phyloP scores from a whole-genome alignment of 1,284 basidiomycete species.

The Marasmius sp. region DNA sequence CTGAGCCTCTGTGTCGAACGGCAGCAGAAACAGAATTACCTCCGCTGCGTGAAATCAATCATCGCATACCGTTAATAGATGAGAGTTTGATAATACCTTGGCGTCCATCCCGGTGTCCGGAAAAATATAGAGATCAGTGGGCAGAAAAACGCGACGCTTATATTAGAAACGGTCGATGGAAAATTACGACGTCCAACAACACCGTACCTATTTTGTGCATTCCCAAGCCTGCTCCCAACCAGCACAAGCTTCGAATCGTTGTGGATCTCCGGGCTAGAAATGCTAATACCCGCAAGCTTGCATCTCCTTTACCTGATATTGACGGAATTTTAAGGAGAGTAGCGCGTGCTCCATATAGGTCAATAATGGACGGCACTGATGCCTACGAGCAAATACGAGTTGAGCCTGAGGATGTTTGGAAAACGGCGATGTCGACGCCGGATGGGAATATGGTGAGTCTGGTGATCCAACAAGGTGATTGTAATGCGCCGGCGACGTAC shows the following conservation, averaged over 20 bases:
- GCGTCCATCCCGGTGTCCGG: constrained; percentile 18
- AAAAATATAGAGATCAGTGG: constrained; percentile 14
- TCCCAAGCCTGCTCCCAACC: constrained; percentile 8
- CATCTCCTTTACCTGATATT: constrained; percentile 4
- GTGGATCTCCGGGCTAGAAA: not conserved
- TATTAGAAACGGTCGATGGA: constrained; percentile 10
- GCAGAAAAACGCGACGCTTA: constrained; percentile 17
- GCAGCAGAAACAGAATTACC: constrained; percentile 24
- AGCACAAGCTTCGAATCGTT: not conserved
- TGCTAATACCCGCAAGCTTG: constrained; percentile 3
- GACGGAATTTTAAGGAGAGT: constrained; percentile 25
- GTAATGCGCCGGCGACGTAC: not conserved
- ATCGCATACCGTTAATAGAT: constrained; percentile 30
- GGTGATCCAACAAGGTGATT: constrained; percentile 19
- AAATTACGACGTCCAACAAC: constrained; percentile 8
- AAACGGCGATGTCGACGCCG: constrained; percentile 21
- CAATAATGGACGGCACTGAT: constrained; percentile 5
- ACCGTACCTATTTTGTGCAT: constrained; percentile 31
- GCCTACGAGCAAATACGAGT: constrained; percentile 30
- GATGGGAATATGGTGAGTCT: constrained; percentile 24
- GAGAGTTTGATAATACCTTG: constrained; percentile 21
- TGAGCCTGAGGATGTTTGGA: constrained; percentile 22
- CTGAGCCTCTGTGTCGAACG: constrained; percentile 17
- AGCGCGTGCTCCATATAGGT: constrained; percentile 29
- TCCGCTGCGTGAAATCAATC: constrained; percentile 29